A percentile compares a stretch with the other conserved stretches of the same genome.
These are phyloP conservation scores for Phytopythium chamaehyphon DNA, from an alignment of 352 stramenopile species.

Conservation along the genomic window DNA sequence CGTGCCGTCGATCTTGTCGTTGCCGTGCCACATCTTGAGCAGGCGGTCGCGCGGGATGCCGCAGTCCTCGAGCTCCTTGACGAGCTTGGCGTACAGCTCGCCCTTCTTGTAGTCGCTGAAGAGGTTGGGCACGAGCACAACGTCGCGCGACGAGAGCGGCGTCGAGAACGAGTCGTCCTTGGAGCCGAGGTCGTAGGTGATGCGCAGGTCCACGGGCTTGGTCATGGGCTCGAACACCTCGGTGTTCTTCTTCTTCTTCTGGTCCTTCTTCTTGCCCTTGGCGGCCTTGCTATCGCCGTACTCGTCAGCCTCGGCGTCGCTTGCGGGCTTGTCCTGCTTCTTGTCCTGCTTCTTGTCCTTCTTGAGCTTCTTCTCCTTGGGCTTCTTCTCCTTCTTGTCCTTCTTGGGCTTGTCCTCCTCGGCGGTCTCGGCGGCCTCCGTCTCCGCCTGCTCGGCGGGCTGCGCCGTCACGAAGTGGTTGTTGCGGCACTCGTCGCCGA, in stretches of 20 bases:
- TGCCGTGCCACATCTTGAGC: constrained; percentile 83
- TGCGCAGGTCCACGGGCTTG: constrained; percentile 61
- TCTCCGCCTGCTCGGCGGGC: background rate
- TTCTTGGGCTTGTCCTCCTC: constrained; percentile 13
- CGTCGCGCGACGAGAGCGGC: constrained; percentile 48
- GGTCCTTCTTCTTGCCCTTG: constrained; percentile 10
- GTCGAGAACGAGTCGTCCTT: constrained; percentile 57
- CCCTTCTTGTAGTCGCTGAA: constrained; percentile 73
- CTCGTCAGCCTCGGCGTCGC: constrained; percentile 8
- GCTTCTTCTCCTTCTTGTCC: constrained; percentile 6
- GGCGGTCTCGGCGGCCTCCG: constrained; percentile 1
- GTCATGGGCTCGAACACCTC: constrained; percentile 70
- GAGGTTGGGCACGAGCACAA: constrained; percentile 67
- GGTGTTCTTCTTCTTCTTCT: constrained; percentile 65
- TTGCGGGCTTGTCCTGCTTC: constrained; percentile 5
- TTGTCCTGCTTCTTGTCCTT: constrained; percentile 14
- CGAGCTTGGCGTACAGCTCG: constrained; percentile 65
- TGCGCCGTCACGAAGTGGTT: constrained; percentile 51
- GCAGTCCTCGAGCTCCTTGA: constrained; percentile 59
- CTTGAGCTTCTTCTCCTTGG: constrained; percentile 15
- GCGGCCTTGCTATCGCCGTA: constrained; percentile 5
- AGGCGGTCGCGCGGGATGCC: constrained; percentile 58
- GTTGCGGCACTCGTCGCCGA: constrained; percentile 40
- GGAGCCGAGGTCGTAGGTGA: constrained; percentile 62
- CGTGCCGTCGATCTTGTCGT: constrained; percentile 89